phyloP scores from a whole-genome alignment of 169 alveolate genomes.

The Cryptosporidium sp. region DNA sequence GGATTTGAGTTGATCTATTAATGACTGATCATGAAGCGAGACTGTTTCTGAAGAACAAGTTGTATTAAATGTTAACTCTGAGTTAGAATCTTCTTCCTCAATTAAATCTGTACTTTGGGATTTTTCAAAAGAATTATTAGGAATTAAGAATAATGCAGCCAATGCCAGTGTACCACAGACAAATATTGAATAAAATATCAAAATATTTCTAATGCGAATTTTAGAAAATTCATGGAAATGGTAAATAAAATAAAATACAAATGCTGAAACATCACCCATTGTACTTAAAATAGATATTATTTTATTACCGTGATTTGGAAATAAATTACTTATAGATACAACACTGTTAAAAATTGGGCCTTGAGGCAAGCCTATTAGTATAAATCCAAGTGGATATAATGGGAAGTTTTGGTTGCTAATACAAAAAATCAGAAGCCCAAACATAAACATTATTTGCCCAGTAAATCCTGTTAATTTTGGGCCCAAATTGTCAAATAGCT shows the following conservation, averaged over 20 bases:
- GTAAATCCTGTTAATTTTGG: constrained; percentile 62
- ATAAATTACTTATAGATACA: constrained; percentile 46
- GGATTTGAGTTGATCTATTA: constrained; percentile 32
- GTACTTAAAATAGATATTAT: constrained; percentile 71
- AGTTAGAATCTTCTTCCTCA: constrained; percentile 11
- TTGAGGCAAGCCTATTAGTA: constrained; percentile 67
- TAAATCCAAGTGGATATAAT: constrained; percentile 70
- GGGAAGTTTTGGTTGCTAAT: constrained; percentile 40
- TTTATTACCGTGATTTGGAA: constrained; percentile 65
- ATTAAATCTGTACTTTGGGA: not conserved
- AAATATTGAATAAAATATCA: constrained; percentile 29
- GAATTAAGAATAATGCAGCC: constrained; percentile 50
- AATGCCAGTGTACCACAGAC: constrained; percentile 51
- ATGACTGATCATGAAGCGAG: constrained; percentile 16
- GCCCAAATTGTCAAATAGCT: constrained; percentile 56
- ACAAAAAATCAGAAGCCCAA: constrained; percentile 51
- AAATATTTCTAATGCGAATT: constrained; percentile 20
- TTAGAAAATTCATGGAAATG: constrained; percentile 41
- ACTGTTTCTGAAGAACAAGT: not conserved
- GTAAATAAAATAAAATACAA: constrained; percentile 61
- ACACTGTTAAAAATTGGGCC: constrained; percentile 75
- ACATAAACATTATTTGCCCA: constrained; percentile 68
- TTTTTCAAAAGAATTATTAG: constrained; percentile 23
- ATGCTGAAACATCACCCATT: constrained; percentile 74
- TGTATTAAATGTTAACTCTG: not conserved